Conservation (phyloP, 495 filamentous ascomycete genomes). For the Cenococcum geophilum region DNA sequence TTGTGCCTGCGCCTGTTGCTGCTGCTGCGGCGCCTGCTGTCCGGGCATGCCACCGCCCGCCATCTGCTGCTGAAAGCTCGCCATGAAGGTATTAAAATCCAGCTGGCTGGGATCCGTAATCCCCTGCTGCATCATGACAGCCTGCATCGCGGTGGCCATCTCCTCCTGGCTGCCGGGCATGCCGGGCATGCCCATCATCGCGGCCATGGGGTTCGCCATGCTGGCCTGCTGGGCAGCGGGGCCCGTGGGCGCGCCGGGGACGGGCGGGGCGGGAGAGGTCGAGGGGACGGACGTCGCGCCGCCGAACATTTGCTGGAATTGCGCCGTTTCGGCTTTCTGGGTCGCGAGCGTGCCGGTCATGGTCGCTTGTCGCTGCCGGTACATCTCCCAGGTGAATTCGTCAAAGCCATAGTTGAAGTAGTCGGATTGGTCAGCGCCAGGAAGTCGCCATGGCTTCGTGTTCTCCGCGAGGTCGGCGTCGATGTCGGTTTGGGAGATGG, state of each 20-base stretch:
- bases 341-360: slow-evolving; percentile 65
- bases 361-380: slow-evolving; percentile 79
- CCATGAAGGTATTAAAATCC: slow-evolving; percentile 45
- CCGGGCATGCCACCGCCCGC: slow-evolving; percentile 13
- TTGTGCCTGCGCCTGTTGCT: slow-evolving; percentile 15
- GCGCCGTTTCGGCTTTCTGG: slow-evolving; percentile 79
- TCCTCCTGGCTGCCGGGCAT: slow-evolving; percentile 52
- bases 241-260: slow-evolving; percentile 20
- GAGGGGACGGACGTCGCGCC: slow-evolving; percentile 15
- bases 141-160: slow-evolving; percentile 25
- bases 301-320: slow-evolving; percentile 76
- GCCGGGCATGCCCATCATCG: slow-evolving; percentile 47
- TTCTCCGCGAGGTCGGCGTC: slow-evolving; percentile 75
- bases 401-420: slow-evolving; percentile 99
- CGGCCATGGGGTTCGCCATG: slow-evolving; percentile 29
- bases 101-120: slow-evolving; percentile 69
- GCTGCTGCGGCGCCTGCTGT: slow-evolving; percentile 2
- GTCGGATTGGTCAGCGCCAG: slow-evolving; percentile 90
- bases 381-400: slow-evolving; percentile 96
- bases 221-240: slow-evolving; percentile 9
- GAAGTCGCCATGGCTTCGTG: slow-evolving; percentile 92
- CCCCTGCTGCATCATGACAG: slow-evolving; percentile 64
- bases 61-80: slow-evolving; percentile 19
- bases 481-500: slow-evolving; percentile 54
- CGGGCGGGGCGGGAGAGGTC: not conserved